These are phyloP conservation scores for Quercus aquifolioides DNA, from an alignment of 306 rosid species.

Conservation along the genomic window DNA sequence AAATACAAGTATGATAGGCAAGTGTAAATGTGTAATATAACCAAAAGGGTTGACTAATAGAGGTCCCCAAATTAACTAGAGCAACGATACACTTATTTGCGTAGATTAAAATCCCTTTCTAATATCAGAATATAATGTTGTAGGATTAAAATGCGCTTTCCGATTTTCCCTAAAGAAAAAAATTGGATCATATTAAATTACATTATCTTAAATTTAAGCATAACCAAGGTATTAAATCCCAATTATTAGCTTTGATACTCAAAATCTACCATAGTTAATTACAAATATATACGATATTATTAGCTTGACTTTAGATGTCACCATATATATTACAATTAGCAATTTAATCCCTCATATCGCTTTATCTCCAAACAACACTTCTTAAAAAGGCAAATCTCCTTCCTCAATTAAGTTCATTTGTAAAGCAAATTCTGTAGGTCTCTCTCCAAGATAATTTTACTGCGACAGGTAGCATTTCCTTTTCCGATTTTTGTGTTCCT, in stretches of 20 bases:
- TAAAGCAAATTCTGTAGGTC: not conserved
- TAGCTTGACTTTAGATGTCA: not conserved
- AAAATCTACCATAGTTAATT: not conserved
- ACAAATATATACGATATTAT: not conserved
- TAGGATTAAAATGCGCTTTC: not conserved
- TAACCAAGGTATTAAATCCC: not conserved
- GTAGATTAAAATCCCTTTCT: not conserved
- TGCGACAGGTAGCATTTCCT: conserved; percentile 26
- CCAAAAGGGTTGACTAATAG: too few species aligned
- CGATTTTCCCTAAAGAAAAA: not conserved
- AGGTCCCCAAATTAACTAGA: too few species aligned
- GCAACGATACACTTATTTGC: too few species aligned
- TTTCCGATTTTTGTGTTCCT: not conserved
- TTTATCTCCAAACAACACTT: not conserved
- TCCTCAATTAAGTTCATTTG: not conserved
- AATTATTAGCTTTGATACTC: not conserved
- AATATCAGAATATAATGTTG: not conserved
- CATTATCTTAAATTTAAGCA: conserved; percentile 18
- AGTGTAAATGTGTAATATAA: too few species aligned
- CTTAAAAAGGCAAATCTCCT: not conserved
- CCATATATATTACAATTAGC: not conserved
- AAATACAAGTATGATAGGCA: too few species aligned
- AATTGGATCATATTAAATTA: not conserved
- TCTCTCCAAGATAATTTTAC: conserved; percentile 21
- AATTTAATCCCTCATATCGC: not conserved